Conservation (phyloP, 805 yeast species). For the Candida succiphila region DNA sequence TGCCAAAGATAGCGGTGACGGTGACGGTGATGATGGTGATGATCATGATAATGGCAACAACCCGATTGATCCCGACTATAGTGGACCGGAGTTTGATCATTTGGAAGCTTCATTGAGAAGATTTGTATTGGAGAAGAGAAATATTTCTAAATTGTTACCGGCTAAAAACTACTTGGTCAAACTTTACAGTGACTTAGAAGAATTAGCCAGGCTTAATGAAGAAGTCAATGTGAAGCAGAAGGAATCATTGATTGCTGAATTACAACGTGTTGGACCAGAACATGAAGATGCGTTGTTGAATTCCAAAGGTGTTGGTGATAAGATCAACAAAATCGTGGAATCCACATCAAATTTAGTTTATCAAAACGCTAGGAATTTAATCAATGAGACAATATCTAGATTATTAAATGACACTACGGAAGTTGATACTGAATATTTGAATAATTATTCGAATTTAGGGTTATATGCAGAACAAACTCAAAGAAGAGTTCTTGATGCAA, state of each 20-base stretch:
- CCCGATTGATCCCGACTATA: conserved; percentile 21
- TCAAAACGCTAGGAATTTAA: conserved; percentile 44
- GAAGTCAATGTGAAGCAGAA: conserved; percentile 41
- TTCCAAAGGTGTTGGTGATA: conserved; percentile 45
- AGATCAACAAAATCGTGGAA: conserved; percentile 58
- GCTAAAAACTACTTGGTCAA: conserved; percentile 81
- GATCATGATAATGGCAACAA: conserved; percentile 24
- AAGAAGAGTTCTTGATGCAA: conserved; percentile 49
- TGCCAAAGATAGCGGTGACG: conserved; percentile 19
- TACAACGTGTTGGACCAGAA: conserved; percentile 53
- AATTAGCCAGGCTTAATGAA: conserved; percentile 54
- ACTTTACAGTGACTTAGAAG: conserved; percentile 52
- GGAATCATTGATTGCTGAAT: conserved; percentile 32
- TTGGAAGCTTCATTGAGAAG: conserved; percentile 78
- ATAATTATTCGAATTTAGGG: conserved; percentile 54
- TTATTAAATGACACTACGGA: conserved; percentile 31
- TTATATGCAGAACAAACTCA: conserved; percentile 67
- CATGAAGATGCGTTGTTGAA: conserved; percentile 43
- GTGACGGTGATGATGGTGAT: conserved; percentile 26
- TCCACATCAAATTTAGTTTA: conserved; percentile 46
- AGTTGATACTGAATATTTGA: conserved; percentile 36
- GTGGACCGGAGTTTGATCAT: conserved; percentile 65
- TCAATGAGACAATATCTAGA: conserved; percentile 39
- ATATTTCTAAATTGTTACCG: conserved; percentile 82
- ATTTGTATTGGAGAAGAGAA: conserved; percentile 81